Conservation (phyloP, 306 rosid genomes). For the Quillaja saponaria region DNA sequence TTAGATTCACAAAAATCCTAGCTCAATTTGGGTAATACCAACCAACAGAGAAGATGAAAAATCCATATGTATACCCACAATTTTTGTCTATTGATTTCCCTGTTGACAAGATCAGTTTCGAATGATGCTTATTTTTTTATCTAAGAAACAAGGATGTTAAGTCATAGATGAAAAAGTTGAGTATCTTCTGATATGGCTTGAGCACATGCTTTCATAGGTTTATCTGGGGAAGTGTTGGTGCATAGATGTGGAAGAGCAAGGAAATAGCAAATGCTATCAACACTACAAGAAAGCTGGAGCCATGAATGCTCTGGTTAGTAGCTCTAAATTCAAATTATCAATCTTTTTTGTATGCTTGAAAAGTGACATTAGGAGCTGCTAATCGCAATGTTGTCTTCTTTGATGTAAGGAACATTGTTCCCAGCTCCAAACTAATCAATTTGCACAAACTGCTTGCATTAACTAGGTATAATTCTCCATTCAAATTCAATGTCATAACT, state of each 20-base stretch:
- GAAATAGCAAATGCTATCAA: constrained; percentile 70
- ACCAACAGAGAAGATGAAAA: background rate
- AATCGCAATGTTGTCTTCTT: constrained; percentile 69
- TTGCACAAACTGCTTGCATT: constrained; percentile 7
- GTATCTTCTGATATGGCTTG: background rate
- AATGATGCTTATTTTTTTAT: no score
- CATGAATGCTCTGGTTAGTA: constrained; percentile 84
- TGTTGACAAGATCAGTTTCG: no score
- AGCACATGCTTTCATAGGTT: constrained; percentile 55
- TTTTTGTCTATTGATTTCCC: no score
- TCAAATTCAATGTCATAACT: constrained; percentile 36
- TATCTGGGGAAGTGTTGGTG: constrained; percentile 83
- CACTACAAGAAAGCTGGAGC: constrained; percentile 95
- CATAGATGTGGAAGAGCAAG: constrained; percentile 78
- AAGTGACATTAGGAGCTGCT: constrained; percentile 10
- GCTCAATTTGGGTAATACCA: no score
- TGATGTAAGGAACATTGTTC: constrained; percentile 61
- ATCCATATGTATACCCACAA: no score
- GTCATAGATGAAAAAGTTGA: background rate
- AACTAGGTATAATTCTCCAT: constrained; percentile 20
- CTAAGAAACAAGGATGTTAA: no score
- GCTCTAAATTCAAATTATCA: constrained; percentile 19
- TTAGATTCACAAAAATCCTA: no score
- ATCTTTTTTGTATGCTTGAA: background rate
- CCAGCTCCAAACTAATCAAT: constrained; percentile 1